These are phyloP conservation scores for Teunomyces cretensis DNA, from an alignment of 805 yeast species.

Conservation along the genomic window DNA sequence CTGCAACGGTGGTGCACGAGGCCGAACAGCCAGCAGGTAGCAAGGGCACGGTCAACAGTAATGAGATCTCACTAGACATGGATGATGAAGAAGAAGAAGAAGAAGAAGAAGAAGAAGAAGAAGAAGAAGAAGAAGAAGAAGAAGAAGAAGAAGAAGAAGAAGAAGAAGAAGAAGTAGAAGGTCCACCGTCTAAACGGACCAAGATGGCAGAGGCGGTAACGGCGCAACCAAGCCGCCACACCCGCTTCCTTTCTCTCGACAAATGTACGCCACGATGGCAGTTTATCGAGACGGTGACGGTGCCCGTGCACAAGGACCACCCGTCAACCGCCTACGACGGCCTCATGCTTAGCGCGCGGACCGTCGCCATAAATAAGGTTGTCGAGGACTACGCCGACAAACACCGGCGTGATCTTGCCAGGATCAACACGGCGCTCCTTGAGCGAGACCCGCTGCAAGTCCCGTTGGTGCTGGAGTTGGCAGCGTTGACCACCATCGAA, in stretches of 20 bases:
- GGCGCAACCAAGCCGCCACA: constrained; percentile 19
- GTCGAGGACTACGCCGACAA: constrained; percentile 24
- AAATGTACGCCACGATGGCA: constrained; percentile 71
- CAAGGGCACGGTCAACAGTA: too few species aligned
- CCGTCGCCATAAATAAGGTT: constrained; percentile 35
- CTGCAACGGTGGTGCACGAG: constrained; percentile 39
- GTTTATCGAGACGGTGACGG: constrained; percentile 51
- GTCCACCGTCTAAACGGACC: constrained; percentile 5
- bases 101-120: constrained; percentile 10
- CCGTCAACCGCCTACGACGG: constrained; percentile 10
- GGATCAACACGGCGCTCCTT: constrained; percentile 13
- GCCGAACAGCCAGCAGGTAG: too few species aligned
- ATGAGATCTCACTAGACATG: constrained; percentile 24
- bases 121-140: constrained; percentile 7
- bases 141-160: constrained; percentile 11
- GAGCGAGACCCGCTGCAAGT: constrained; percentile 12
- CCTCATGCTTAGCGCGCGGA: constrained; percentile 30
- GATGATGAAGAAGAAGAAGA: constrained; percentile 11
- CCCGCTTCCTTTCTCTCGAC: constrained; percentile 75
- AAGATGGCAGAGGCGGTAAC: too few species aligned
- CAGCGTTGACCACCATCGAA: constrained; percentile 19
- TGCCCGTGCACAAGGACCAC: constrained; percentile 14
- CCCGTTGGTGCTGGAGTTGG: constrained; percentile 18
- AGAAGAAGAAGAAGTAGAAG: constrained; percentile 4
- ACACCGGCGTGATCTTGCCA: too few species aligned